Base-by-base conservation (phyloP, 1,284 basidiomycete species). In the Schizopora paradoxa region DNA sequence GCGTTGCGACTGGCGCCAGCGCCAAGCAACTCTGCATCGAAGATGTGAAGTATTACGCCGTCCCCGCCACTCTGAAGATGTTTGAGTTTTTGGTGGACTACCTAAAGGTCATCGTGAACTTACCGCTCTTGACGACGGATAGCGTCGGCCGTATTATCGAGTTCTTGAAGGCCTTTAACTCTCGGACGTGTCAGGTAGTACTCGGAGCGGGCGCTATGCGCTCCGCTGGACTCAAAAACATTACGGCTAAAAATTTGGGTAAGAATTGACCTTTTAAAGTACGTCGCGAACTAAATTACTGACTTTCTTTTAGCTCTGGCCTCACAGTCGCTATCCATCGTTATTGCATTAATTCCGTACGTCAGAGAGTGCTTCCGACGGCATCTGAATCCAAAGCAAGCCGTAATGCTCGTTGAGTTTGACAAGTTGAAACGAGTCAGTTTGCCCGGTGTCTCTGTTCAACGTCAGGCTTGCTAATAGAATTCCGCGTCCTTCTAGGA, bases 191-290 rank as follows among this genome's bases (percentile, higher is more conserved):
- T 66, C 95, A 99, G 62, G 94, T 99, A 33, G 95, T 99, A 1
- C 74, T 99, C 1, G 95, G 95, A 5, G 95, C 96, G 1, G 95
- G 95, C 5, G 95, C 96, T 6, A 97, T 99, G 92, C 78, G 94
- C 32, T 95, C 91, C 10, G 95, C 95, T 1, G 95, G 95, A 5
- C 68, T 99, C 55, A 98, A 93, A 66, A 97, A 98, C 64, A 99
- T 99, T 61, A 98, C 95, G 0, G 95, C 96, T 25, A 97, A 94
- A 63, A 95, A 99, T 69, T 76, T 97, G 19, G 91, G 90, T 91
- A 49, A 43, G 76, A 65, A 14, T 19, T 13, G 16, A 39, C 21
- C 7, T 21, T 13, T 47, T n/a, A 6, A 23, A 29, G 22, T 29
- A 16, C 11, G 21, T 1, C 6, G 2, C 8, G 25, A 29, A 32